Evolutionary conservation across 192 early-diverging fungal species (phyloP), one percentile per base, ranked within the genome.

Genomic region (Lobosporangium transversale): DNA sequence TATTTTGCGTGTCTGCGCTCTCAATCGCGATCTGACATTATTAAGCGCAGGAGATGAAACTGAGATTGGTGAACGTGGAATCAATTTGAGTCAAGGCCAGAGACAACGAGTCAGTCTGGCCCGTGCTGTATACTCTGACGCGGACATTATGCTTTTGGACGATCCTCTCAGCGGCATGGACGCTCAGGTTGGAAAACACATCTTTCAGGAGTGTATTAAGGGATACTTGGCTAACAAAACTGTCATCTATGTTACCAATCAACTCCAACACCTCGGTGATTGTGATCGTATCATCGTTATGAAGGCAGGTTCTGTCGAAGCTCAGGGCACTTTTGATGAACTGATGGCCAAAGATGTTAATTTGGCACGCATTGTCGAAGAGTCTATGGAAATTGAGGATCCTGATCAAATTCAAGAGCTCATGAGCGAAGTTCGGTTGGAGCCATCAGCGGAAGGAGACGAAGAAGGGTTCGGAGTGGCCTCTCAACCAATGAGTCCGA

Each of bases 1-100:
- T 30, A 83, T 89, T 33, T 53, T 94, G 3, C 78, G 85, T 8
- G 85, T 88, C 0, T 88, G 87, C 62, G 87, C 88, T 1, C 65
- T 93, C 7, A 80, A 69, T 27, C 81, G 85, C 4, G 93, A 94
- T 81, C 66, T 95, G 66, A 80, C 62, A 12, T 21, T 84, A 21
- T 79, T 92, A 70, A 70, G 87, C 21, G 80, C 81, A n/a, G 85
- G 86, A 57, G 91, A 92, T 52, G 55, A 83, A 61, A 93, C 92
- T 0, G 87, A 91, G 42, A 88, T 92, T 69, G 91, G 88, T 45
- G 88, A 90, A 31, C 78, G 83, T 10, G 88, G 91, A 51, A 88
- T 86, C 45, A 93, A 90, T 59, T 83, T 94, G 53, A 90, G 89
- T 62, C 85, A 90, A 23, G 92, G 91, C 0, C 92, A 94, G 70